Evolutionary conservation across 2,329 filamentous ascomycete genomes (phyloP), one percentile per base, ranked within the genome.

Genomic region (Aureobasidium namibiae): DNA sequence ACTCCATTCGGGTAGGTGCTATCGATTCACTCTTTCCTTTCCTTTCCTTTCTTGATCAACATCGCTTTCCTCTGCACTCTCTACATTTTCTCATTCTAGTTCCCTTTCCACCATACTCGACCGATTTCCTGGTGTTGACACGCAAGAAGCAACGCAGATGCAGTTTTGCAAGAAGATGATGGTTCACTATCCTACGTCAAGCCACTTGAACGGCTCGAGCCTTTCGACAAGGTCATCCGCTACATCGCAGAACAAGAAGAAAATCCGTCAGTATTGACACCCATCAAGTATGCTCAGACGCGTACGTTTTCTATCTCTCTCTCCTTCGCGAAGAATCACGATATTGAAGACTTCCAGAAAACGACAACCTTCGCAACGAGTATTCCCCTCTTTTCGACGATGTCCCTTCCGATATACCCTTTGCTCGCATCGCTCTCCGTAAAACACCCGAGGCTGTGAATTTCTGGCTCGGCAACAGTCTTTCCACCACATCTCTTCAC

Each of bases 301-400:
- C 88, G 84, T 86, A 72, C 69, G 81, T 72, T 31, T 16, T 33
- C 56, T 11, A 39, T 45, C n/a, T 45, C 56, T 45, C 56, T n/a
- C 41, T 41, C 24, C 26, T 34, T 54, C 21, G 29, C 14, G 11
- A 56, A 10, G 2, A 31, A 18, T 10, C 7, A 26, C 8, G 8
- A 42, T 54, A 9, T 42, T 52, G 10, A 29, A 29, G 14, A 11
- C 16, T 14, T 8, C 8, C 24, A 86, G 85, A 94, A 75, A 91
- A 94, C 68, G 87, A 92, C 70, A 94, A 92, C 67, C 79, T 94
- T 21, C 82, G 85, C 2, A 78, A 84, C 61, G 90, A 94, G 71
- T 94, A 92, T 69, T 63, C 74, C 0, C 66, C 76, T 0, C 78
- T 94, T 2, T 84, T 85, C 67, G 67, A 75, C 0, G 80, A 89